These are phyloP conservation scores for Oryza coarctata DNA, from an alignment of 176 grass and related monocot genomes.

Conservation along the genomic window DNA sequence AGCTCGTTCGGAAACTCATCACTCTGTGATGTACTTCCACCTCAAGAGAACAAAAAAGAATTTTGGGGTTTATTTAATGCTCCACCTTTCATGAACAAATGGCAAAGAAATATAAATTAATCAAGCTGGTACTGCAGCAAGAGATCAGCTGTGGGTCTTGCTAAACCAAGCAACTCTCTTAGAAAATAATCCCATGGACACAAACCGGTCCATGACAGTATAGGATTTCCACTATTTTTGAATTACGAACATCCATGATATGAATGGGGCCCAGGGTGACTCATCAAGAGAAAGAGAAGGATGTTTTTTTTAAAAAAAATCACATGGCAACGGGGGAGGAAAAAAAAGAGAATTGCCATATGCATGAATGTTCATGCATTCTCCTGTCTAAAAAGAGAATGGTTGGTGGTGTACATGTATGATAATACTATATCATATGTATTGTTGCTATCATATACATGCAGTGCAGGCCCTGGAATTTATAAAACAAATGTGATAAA, in stretches of 20 bases:
- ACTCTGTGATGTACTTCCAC: slow-evolving; percentile 24
- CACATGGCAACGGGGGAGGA: slow-evolving; percentile 4
- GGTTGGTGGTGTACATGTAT: slow-evolving; percentile 23
- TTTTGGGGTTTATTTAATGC: not conserved
- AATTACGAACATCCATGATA: slow-evolving; percentile 47
- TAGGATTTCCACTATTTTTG: slow-evolving; percentile 36
- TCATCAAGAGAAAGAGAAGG: not conserved
- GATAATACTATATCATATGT: not conserved
- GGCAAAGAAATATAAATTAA: not conserved
- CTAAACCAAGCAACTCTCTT: slow-evolving; percentile 17
- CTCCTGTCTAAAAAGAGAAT: no score
- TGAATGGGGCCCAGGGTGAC: slow-evolving; percentile 32
- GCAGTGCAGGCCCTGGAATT: not conserved
- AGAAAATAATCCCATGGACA: not conserved
- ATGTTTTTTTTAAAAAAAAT: not conserved
- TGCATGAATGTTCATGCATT: slow-evolving; percentile 11
- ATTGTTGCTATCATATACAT: not conserved
- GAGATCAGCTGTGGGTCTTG: slow-evolving; percentile 17
- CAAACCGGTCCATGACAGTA: slow-evolving; percentile 35
- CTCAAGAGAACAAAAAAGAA: not conserved
- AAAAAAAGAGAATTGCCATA: not conserved
- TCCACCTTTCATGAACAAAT: not conserved
- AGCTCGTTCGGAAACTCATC: slow-evolving; percentile 2
- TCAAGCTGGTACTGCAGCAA: not conserved
- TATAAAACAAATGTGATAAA: not conserved